Conservation (phyloP, 2,329 filamentous ascomycete species). For the Pseudogymnoascus sp. region DNA sequence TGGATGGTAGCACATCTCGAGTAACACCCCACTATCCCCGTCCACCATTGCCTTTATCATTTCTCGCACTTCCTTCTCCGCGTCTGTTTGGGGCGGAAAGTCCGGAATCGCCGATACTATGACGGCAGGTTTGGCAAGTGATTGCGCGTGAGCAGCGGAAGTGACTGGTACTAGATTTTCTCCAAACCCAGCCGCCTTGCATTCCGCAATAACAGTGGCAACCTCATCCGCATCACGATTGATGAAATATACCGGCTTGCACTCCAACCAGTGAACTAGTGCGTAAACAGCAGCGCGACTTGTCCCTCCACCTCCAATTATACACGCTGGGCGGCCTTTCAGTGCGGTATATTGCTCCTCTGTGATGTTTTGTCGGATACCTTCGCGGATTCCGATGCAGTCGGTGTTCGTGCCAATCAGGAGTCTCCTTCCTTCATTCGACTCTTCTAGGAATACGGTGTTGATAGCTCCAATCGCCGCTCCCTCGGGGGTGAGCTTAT, state of each 20-base stretch:
- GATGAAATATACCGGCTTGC: slow-evolving; percentile 63
- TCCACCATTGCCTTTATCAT: slow-evolving; percentile 30
- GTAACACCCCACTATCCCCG: slow-evolving; percentile 53
- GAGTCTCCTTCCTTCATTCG: slow-evolving; percentile 16
- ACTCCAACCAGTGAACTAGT: slow-evolving; percentile 59
- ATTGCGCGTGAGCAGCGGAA: slow-evolving; percentile 49
- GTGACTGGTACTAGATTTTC: slow-evolving; percentile 51
- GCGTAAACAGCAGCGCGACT: slow-evolving; percentile 72
- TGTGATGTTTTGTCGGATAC: slow-evolving; percentile 50
- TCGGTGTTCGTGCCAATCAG: slow-evolving; percentile 75
- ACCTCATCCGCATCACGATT: slow-evolving; percentile 65
- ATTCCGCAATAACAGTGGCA: slow-evolving; percentile 56
- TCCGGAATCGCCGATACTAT: slow-evolving; percentile 71
- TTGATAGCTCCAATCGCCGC: slow-evolving; percentile 69
- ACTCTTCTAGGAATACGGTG: slow-evolving; percentile 60
- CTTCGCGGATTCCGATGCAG: slow-evolving; percentile 67
- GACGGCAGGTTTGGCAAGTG: slow-evolving; percentile 51
- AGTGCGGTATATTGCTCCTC: slow-evolving; percentile 37
- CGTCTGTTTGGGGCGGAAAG: slow-evolving; percentile 56
- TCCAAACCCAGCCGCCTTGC: slow-evolving; percentile 49
- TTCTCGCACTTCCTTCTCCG: slow-evolving; percentile 50
- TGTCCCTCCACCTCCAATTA: slow-evolving; percentile 71
- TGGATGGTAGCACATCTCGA: slow-evolving; percentile 81
- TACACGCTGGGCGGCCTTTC: slow-evolving; percentile 55
- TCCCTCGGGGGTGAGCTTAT: slow-evolving; percentile 64